These are phyloP conservation scores for Lasiosphaeria hispida DNA, from an alignment of 495 filamentous ascomycete genomes.

Conservation along the genomic window DNA sequence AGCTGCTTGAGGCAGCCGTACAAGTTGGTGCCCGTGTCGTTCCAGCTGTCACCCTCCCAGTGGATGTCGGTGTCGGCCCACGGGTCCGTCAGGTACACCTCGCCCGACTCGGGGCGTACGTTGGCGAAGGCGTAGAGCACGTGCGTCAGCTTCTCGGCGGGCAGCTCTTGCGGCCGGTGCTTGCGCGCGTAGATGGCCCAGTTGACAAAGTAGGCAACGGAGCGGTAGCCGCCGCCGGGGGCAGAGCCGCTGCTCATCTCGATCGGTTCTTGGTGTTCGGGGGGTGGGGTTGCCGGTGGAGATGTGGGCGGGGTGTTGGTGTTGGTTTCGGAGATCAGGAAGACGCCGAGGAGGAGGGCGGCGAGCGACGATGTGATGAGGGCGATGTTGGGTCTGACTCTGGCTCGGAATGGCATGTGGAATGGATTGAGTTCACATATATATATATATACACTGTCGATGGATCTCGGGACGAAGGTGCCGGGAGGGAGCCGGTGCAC, in stretches of 20 bases:
- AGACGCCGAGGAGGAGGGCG: slow-evolving; percentile 4
- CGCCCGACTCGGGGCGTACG: slow-evolving; percentile 60
- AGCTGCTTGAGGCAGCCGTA: slow-evolving; percentile 95
- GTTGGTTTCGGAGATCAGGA: neutral
- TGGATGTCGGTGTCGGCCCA: slow-evolving; percentile 92
- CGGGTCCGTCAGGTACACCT: slow-evolving; percentile 71
- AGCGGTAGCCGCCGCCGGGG: slow-evolving; percentile 50
- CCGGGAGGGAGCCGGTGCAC: slow-evolving; percentile 8
- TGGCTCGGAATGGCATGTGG: slow-evolving; percentile 5
- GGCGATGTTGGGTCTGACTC: neutral
- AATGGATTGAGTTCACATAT: neutral
- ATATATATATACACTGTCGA: neutral
- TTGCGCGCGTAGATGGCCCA: slow-evolving; percentile 94
- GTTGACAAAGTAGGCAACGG: slow-evolving; percentile 84
- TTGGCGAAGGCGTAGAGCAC: slow-evolving; percentile 76
- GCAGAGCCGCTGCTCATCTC: slow-evolving; percentile 43
- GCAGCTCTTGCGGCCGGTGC: slow-evolving; percentile 83
- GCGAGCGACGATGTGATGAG: slow-evolving; percentile 10
- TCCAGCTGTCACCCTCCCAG: slow-evolving; percentile 77
- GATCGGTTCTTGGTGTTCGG: slow-evolving; percentile 7
- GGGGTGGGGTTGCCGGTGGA: neutral
- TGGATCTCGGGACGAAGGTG: neutral
- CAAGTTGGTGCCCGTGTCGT: slow-evolving; percentile 67
- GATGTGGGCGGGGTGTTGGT: neutral
- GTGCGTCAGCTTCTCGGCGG: slow-evolving; percentile 85